These are phyloP conservation scores for Pyricularia pennisetigena DNA, from an alignment of 2,329 filamentous ascomycete genomes.

Conservation along the genomic window DNA sequence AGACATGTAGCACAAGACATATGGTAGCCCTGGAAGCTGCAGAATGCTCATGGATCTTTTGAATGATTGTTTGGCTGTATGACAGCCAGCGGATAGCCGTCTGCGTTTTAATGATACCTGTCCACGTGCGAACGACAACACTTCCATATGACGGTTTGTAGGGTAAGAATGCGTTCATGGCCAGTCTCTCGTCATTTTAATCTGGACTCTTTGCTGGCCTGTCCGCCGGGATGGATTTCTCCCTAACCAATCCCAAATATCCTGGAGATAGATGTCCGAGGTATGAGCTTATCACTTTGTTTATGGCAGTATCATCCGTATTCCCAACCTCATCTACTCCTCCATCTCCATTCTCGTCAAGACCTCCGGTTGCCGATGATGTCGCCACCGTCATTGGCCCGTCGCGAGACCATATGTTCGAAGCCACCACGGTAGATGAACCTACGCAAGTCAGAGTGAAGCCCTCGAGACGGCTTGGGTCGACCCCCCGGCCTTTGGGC, in stretches of 20 bases:
- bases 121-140: conserved; percentile 2
- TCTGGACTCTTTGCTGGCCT: conserved; percentile 31
- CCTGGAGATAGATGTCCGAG: conserved; percentile 28
- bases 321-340: conserved; percentile 41
- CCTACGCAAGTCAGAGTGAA: conserved; percentile 46
- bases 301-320: conserved; percentile 43
- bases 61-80: conserved; percentile 31
- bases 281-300: conserved; percentile 39
- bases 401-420: conserved; percentile 57
- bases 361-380: conserved; percentile 55
- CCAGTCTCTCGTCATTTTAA: not conserved
- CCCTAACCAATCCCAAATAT: conserved; percentile 47
- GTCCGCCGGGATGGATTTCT: conserved; percentile 26
- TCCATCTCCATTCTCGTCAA: conserved; percentile 20
- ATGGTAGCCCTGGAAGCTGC: conserved; percentile 56
- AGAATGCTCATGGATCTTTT: conserved; percentile 39
- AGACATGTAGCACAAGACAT: conserved; percentile 53
- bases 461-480: conserved; percentile 22
- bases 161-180: not conserved
- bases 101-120: conserved; percentile 46
- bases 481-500: conserved; percentile 26
- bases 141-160: not conserved
- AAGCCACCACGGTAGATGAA: conserved; percentile 52
- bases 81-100: conserved; percentile 43
- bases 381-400: conserved; percentile 30